Conservation (phyloP, 2,329 filamentous ascomycete genomes). For the Leptographium flavum region DNA sequence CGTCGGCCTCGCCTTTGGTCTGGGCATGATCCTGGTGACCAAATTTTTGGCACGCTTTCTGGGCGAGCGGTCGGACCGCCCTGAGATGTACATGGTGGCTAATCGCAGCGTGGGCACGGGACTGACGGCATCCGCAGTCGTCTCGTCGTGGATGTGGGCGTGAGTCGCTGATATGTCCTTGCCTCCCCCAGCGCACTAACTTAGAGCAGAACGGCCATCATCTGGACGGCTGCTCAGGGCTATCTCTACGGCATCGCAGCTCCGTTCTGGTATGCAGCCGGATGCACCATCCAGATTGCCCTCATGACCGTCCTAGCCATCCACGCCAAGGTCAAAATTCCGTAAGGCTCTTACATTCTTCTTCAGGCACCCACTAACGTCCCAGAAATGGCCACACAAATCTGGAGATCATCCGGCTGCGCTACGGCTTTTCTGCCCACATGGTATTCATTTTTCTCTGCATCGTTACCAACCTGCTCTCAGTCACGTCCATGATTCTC, state of each 20-base stretch:
- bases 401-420: conserved; percentile 66
- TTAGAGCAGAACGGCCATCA: conserved; percentile 11
- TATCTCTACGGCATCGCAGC: conserved; percentile 61
- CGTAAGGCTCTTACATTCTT: too few relatives aligned
- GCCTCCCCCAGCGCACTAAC: too few relatives aligned
- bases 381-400: conserved; percentile 62
- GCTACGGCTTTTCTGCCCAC: conserved; percentile 60
- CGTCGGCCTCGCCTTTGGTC: conserved; percentile 60
- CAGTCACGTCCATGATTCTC: conserved; percentile 80
- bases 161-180: conserved; percentile 41
- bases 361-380: too few relatives aligned
- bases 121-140: conserved; percentile 71
- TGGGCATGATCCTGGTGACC: conserved; percentile 31
- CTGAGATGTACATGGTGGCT: conserved; percentile 82
- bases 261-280: conserved; percentile 44
- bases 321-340: conserved; percentile 70
- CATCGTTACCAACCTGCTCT: conserved; percentile 70
- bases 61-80: conserved; percentile 58
- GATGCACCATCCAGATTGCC: conserved; percentile 71
- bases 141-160: conserved; percentile 86
- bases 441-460: conserved; percentile 70
- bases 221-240: conserved; percentile 66
- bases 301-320: conserved; percentile 82
- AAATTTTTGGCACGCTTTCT: conserved; percentile 22
- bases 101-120: conserved; percentile 79